Conservation (phyloP, 129 eudicot genomes). For the Escallonia herrerae region DNA sequence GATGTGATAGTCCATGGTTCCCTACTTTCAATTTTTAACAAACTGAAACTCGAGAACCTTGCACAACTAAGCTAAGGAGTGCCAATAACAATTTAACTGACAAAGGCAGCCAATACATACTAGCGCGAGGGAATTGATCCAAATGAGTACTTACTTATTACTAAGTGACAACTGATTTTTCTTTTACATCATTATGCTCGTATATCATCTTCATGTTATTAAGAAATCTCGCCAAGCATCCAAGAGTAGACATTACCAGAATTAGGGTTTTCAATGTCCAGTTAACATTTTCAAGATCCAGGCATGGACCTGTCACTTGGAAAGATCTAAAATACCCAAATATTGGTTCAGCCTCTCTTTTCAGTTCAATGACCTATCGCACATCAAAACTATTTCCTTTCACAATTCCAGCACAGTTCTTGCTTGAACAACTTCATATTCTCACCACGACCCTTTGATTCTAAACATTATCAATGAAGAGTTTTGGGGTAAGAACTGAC, state of each 20-base stretch:
- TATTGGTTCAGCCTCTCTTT: background rate
- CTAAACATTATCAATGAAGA: background rate
- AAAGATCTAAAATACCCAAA: background rate
- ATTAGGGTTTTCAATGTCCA: background rate
- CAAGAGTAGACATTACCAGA: background rate
- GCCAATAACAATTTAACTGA: too few relatives aligned
- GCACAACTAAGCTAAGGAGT: too few relatives aligned
- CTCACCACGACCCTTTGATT: background rate
- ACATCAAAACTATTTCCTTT: background rate
- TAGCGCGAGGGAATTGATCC: background rate
- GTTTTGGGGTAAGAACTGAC: slow-evolving; percentile 27
- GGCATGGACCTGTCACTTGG: background rate
- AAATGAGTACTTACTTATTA: background rate
- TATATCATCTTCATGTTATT: background rate
- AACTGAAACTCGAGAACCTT: too few relatives aligned
- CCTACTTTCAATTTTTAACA: too few relatives aligned
- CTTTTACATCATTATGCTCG: background rate
- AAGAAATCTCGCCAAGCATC: background rate
- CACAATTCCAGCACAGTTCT: background rate
- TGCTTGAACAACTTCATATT: background rate
- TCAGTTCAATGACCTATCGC: background rate
- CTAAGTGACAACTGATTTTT: background rate
- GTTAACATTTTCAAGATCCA: background rate
- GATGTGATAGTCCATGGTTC: too few relatives aligned
- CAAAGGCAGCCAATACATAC: background rate